Base-by-base conservation (phyloP, 2,329 filamentous ascomycete genomes). In the Venturia aucupariae region DNA sequence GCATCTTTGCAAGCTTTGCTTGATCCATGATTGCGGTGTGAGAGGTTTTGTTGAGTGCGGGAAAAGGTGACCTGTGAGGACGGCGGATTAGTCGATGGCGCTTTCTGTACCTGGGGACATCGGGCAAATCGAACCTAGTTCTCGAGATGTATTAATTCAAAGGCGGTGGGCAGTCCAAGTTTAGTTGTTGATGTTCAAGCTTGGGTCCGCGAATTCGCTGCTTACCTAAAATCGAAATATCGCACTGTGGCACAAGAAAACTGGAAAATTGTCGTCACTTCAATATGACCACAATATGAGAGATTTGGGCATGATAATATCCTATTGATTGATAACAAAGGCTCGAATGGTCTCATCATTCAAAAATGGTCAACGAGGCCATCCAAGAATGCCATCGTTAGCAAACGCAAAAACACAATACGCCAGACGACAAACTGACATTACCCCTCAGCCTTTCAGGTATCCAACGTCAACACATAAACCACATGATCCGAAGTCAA, bases 1-100 rank as follows among this genome's bases (percentile, higher is more conserved):
- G 75, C 75, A 77, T 76, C 68, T 74, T 73, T 70, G 75, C 75
- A 70, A 77, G 72, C 75, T 77, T 77, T 70, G 74, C 75, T 69
- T 76, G 74, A 76, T 77, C 75, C 75, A 77, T 77, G 73, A 71
- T 76, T 76, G 74, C 72, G 72, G 51, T 55, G 7, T 39, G 46
- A 63, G 32, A 24, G 35, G 51, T 13, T 24, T 35, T 35, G 17
- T 57, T 35, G 19, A 35, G 27, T 57, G 19, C 51, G 27, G 51
- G 4, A n/a, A 22, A 15, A n/a, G 19, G 30, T 35, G 51, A 57
- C 51, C 51, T 57, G 51, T 38, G 51, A 32, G 19, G 30, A 57
- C 27, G 24, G 30, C 19, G 15, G 19, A 30, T 57, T 35, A 57
- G 30, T n/a, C 11, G 30, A 32, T 35, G 51, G 19, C 5, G 24